phyloP scores from a whole-genome alignment of 306 rosid species.

The Calophaca sinica region DNA sequence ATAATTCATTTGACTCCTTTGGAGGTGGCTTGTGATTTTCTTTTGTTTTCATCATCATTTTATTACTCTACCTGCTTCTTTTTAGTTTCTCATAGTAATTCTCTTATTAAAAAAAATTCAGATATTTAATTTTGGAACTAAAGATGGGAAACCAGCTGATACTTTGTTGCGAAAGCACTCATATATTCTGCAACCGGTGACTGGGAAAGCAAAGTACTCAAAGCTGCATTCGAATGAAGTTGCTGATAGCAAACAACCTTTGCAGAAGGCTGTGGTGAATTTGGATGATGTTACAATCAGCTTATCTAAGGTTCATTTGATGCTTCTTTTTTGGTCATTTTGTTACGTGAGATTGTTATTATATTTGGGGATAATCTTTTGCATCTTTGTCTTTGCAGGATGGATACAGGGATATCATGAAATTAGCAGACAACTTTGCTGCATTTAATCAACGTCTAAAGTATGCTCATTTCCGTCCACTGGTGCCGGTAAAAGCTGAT shows the following conservation, averaged over 20 bases:
- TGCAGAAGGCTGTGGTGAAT: slow-evolving; percentile 86
- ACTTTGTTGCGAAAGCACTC: slow-evolving; percentile 58
- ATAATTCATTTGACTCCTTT: slow-evolving; percentile 24
- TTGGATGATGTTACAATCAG: slow-evolving; percentile 95
- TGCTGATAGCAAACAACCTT: slow-evolving; percentile 75
- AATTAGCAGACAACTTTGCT: slow-evolving; percentile 90
- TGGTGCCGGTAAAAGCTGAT: slow-evolving; percentile 71
- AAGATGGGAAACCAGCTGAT: slow-evolving; percentile 83
- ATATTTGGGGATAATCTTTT: slow-evolving; percentile 35
- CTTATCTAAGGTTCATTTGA: slow-evolving; percentile 78
- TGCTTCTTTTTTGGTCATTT: slow-evolving; percentile 23
- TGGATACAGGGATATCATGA: slow-evolving; percentile 84
- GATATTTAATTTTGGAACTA: slow-evolving; percentile 90
- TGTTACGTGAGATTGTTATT: slow-evolving; percentile 17
- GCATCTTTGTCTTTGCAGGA: slow-evolving; percentile 61
- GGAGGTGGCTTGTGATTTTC: slow-evolving; percentile 32
- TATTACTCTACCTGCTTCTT: slow-evolving; percentile 9
- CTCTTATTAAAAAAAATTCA: slow-evolving; percentile 48
- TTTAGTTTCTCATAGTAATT: slow-evolving; percentile 32
- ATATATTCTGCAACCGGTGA: slow-evolving; percentile 87
- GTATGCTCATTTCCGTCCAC: slow-evolving; percentile 94
- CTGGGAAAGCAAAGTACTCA: slow-evolving; percentile 84
- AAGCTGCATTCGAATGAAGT: slow-evolving; percentile 70
- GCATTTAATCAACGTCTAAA: slow-evolving; percentile 91
- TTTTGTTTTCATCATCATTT: slow-evolving; percentile 34